Conservation (phyloP, 345 rosid genomes). For the Eucalyptus cloeziana region DNA sequence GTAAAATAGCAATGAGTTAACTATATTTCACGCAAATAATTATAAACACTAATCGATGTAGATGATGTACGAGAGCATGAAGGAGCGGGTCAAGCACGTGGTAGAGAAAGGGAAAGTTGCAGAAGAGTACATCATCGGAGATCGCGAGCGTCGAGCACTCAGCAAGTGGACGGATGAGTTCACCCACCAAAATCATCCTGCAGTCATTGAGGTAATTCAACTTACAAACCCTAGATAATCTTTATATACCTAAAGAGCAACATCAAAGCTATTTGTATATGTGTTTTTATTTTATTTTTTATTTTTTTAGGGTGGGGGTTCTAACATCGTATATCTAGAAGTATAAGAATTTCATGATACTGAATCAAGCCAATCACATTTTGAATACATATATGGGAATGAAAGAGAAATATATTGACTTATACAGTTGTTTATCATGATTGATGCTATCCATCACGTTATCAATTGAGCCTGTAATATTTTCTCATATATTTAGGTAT, state of each 20-base stretch:
- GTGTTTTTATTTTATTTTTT: no score
- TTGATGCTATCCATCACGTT: background rate
- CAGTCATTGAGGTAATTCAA: slow-evolving; percentile 41
- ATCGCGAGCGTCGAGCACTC: slow-evolving; percentile 10
- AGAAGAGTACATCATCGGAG: slow-evolving; percentile 5
- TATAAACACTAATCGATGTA: background rate
- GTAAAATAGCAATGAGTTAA: background rate
- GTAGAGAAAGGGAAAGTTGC: slow-evolving; percentile 28
- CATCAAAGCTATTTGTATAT: background rate
- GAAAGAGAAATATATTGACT: background rate
- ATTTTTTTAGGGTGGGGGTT: background rate
- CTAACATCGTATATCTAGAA: background rate
- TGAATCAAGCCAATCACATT: background rate
- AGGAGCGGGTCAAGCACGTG: slow-evolving; percentile 26
- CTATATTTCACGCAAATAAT: background rate
- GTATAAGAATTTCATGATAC: background rate
- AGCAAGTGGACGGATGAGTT: slow-evolving; percentile 29
- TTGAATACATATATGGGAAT: background rate
- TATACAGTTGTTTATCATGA: background rate
- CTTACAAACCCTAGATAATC: background rate
- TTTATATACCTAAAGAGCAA: background rate
- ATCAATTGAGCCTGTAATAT: background rate
- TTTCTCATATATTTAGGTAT: background rate
- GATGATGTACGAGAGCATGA: slow-evolving; percentile 56
- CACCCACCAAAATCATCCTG: slow-evolving; percentile 47